Percentiles rank a stretch among this genome's conserved stretches.
Evolutionary conservation across 2,329 filamentous ascomycete species (phyloP).

Genomic region (Colletotrichum plurivorum): DNA sequence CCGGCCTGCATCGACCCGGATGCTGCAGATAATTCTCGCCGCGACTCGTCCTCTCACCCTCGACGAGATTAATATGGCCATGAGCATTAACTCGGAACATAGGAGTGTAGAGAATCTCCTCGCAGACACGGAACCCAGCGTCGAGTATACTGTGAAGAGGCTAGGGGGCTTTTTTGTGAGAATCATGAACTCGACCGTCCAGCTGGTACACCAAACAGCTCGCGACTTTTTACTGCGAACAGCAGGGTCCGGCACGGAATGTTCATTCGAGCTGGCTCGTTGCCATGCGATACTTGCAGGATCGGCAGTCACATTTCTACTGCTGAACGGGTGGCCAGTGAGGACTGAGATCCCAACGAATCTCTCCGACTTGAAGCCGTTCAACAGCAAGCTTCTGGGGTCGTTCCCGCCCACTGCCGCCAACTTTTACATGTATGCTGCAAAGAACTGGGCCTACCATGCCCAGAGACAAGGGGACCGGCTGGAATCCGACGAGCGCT

Average conservation of each 20-base stretch:
- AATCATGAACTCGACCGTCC: slow-evolving; percentile 18
- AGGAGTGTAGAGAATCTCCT: background rate
- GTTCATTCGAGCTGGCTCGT: too few species aligned
- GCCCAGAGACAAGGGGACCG: background rate
- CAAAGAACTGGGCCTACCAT: slow-evolving; percentile 7
- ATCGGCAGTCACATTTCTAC: slow-evolving; percentile 7
- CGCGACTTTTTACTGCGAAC: slow-evolving; percentile 23
- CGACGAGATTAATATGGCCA: slow-evolving; percentile 24
- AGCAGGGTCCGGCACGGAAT: too few species aligned
- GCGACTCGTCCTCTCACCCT: slow-evolving; percentile 5
- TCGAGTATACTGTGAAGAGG: slow-evolving; percentile 27
- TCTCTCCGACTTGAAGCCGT: background rate
- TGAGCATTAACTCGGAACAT: background rate
- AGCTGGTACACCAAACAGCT: slow-evolving; percentile 29
- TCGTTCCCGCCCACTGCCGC: background rate
- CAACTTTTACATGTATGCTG: slow-evolving; percentile 11
- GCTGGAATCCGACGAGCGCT: background rate
- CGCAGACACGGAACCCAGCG: slow-evolving; percentile 13
- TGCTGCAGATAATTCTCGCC: slow-evolving; percentile 19
- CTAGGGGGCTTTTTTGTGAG: slow-evolving; percentile 32
- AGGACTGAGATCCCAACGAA: background rate
- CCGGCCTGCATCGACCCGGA: background rate
- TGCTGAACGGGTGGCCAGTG: slow-evolving; percentile 15
- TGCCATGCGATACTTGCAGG: background rate
- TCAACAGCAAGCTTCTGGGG: background rate